A percentile compares a stretch with the other conserved stretches of the same genome.
These are phyloP conservation scores for Mortierella sp. DNA, from an alignment of 371 early-diverging fungal genomes.

Conservation along the genomic window DNA sequence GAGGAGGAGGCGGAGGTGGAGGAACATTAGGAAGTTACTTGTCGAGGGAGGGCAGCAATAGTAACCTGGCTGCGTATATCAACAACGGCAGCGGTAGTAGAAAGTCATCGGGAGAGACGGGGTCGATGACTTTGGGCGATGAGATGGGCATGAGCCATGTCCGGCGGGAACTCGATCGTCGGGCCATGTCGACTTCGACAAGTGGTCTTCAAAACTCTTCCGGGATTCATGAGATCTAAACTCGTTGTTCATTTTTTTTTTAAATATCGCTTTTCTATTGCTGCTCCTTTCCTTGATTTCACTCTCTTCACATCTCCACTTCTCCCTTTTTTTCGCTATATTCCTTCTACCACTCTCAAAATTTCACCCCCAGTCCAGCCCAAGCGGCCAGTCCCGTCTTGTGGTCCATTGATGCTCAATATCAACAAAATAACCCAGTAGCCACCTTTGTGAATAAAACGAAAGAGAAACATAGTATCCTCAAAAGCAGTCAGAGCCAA, in stretches of 20 bases:
- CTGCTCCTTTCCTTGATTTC: neutral
- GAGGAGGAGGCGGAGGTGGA: constrained; percentile 20
- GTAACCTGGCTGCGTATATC: constrained; percentile 23
- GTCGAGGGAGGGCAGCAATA: constrained; percentile 38
- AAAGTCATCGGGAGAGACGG: constrained; percentile 31
- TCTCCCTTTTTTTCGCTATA: neutral
- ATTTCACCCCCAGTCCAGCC: neutral
- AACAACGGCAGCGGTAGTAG: constrained; percentile 20
- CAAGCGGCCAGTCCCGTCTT: neutral
- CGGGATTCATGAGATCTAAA: constrained; percentile 44
- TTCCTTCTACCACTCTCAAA: neutral
- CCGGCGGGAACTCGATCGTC: constrained; percentile 49
- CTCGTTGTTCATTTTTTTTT: neutral
- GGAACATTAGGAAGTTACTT: constrained; percentile 31
- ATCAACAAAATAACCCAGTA: neutral
- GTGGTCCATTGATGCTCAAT: constrained; percentile 2
- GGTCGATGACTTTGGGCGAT: constrained; percentile 44
- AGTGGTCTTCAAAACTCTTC: constrained; percentile 11
- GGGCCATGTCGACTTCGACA: constrained; percentile 21
- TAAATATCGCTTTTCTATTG: neutral
- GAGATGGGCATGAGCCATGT: constrained; percentile 49
- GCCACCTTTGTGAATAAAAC: neutral
- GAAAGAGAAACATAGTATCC: too few species aligned
- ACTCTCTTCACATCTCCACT: neutral
- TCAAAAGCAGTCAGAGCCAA: too few species aligned